Evolutionary conservation across 371 early-diverging fungal genomes (phyloP), one percentile per base, ranked within the genome.

Genomic region (Globomyces sp.): DNA sequence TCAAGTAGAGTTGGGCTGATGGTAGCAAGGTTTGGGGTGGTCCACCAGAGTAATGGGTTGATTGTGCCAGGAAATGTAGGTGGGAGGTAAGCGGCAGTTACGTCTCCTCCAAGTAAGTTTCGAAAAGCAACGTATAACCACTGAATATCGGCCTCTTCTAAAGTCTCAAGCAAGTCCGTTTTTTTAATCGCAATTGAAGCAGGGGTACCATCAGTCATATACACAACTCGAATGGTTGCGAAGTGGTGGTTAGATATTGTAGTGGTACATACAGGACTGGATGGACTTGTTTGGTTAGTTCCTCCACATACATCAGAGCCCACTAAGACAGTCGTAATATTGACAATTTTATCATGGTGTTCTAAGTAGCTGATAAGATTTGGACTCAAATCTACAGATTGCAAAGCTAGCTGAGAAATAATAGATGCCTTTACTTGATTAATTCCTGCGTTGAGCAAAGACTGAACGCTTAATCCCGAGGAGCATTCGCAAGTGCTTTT

Each of bases 151-250:
- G 44, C 42, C 6, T 41, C 4, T 13, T 40, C 36, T 3, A 41
- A 41, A n/a, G 11, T 24, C 4, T 41, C 13, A 11, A 41, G 24
- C 4, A 58, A 43, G 11, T 44, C 52, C 5, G 60, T 44, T 13
- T 41, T 44, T 58, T 3, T 58, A 8, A 40, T 57, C 6, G 74
- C 70, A 64, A 74, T 71, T 8, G 68, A 68, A 1, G 74, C 74
- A 0, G 74, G 68, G 5, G 71, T 74, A 4, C 74, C 74, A 60
- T 74, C 74, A 9, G 74, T 74, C 58, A 58, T 58, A 44, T 39
- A 58, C 5, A 44, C 40, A 44, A 44, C 40, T 8, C 42, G 13
- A 44, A 58, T 44, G 3, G 58, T 39, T 4, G 44, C 58, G 5
- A 34, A 13, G 5, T 24, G 6, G 24, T 44, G 58, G 40, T 58